A percentile compares a stretch with the other conserved stretches of the same genome.
phyloP scores from a whole-genome alignment of 2,329 filamentous ascomycete genomes.

The Chaetomiaceae sp. region DNA sequence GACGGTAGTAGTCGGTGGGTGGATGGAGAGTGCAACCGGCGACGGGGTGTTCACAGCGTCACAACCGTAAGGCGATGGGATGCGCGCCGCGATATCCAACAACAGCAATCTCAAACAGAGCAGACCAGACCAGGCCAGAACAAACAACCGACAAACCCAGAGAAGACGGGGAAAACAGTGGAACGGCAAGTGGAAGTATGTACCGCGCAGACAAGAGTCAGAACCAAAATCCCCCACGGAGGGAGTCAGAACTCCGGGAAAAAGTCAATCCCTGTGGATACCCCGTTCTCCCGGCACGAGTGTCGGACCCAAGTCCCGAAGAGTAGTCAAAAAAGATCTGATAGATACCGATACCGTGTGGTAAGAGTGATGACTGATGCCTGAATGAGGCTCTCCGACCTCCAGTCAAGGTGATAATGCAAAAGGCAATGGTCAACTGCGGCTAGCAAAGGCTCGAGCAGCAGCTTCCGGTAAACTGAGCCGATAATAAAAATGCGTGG shows the following conservation, averaged over 20 bases:
- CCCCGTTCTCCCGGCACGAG: background rate
- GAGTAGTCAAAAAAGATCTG: no score
- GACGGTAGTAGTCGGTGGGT: no score
- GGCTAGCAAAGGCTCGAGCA: background rate
- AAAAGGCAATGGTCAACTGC: background rate
- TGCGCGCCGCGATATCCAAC: background rate
- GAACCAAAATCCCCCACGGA: background rate
- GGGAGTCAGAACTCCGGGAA: background rate
- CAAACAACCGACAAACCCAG: background rate
- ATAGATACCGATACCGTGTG: background rate
- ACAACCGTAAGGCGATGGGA: background rate
- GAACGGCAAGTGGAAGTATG: background rate
- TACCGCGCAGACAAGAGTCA: background rate
- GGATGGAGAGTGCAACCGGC: no score
- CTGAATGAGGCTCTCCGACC: background rate
- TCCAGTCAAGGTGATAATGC: background rate
- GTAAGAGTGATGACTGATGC: constrained; percentile 1
- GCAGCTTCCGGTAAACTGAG: background rate
- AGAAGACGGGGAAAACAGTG: constrained; percentile 5
- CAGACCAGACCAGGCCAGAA: background rate
- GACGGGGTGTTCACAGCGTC: background rate
- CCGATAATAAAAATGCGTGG: background rate
- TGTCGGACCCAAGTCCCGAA: background rate
- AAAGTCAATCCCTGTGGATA: constrained; percentile 7
- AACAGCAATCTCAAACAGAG: no score